Evolutionary conservation across 495 filamentous ascomycete genomes (phyloP).

Genomic region (Haplographium delicatum): DNA sequence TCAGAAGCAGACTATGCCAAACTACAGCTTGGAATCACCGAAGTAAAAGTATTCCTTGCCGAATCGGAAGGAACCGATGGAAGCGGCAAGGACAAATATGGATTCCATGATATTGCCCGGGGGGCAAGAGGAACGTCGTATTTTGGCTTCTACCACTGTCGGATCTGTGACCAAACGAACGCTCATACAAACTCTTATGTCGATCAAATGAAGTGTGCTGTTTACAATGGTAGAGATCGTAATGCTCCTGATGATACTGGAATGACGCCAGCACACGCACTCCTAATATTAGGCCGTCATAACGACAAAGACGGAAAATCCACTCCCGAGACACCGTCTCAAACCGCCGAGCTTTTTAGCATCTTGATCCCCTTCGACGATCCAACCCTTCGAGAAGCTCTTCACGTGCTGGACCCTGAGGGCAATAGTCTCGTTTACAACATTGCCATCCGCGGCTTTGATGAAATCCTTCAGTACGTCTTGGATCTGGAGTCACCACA

Average conservation of each 20-base stretch:
- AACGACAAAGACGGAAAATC: neutral
- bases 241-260: constrained; percentile 22
- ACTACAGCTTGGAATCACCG: constrained; percentile 18
- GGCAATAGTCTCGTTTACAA: constrained; percentile 21
- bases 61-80: neutral
- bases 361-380: constrained; percentile 13
- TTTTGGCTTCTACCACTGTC: constrained; percentile 15
- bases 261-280: constrained; percentile 15
- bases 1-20: constrained; percentile 13
- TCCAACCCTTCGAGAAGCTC: constrained; percentile 9
- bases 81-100: constrained; percentile 7
- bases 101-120: constrained; percentile 21
- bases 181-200: constrained; percentile 20
- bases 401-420: constrained; percentile 19
- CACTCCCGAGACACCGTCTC: constrained; percentile 7
- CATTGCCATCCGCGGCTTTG: constrained; percentile 15
- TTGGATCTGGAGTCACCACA: constrained; percentile 9
- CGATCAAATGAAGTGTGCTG: constrained; percentile 21
- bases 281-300: neutral
- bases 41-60: constrained; percentile 11
- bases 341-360: constrained; percentile 19
- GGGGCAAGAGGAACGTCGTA: constrained; percentile 15
- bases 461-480: constrained; percentile 16
- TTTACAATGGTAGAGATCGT: constrained; percentile 14
- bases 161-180: constrained; percentile 15